Conservation (phyloP, 441 rosid species). For the Pelargonium fulgidum region DNA sequence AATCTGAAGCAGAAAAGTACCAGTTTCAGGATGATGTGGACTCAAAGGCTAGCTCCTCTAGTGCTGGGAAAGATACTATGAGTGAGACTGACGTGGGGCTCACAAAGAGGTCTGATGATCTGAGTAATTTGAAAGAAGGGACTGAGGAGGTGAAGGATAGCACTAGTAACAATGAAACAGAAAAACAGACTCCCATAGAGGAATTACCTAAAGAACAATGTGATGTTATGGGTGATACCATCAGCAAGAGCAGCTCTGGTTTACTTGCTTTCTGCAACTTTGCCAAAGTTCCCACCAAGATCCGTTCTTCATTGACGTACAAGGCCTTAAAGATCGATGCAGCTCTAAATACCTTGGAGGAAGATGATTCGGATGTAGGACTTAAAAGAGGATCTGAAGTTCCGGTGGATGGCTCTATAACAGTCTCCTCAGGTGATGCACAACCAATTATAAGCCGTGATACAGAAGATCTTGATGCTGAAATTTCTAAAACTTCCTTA, state of each 20-base stretch:
- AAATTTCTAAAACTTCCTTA: slow-evolving; percentile 27
- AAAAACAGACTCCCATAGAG: slow-evolving; percentile 36
- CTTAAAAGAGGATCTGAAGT: slow-evolving; percentile 28
- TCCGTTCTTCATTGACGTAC: slow-evolving; percentile 59
- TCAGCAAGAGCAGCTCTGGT: slow-evolving; percentile 41
- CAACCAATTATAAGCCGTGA: slow-evolving; percentile 29
- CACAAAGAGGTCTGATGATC: slow-evolving; percentile 38
- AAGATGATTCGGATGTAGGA: slow-evolving; percentile 33
- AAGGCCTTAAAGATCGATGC: slow-evolving; percentile 39
- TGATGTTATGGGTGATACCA: slow-evolving; percentile 31
- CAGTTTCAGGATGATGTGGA: slow-evolving; percentile 41
- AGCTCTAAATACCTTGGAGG: slow-evolving; percentile 36
- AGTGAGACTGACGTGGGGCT: slow-evolving; percentile 37
- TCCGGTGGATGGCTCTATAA: slow-evolving; percentile 29
- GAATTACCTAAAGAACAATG: slow-evolving; percentile 29
- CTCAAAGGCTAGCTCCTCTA: slow-evolving; percentile 47
- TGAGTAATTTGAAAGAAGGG: slow-evolving; percentile 24
- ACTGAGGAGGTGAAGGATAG: slow-evolving; percentile 42
- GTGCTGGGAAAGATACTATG: slow-evolving; percentile 34
- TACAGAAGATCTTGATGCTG: slow-evolving; percentile 29
- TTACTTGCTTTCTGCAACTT: slow-evolving; percentile 65
- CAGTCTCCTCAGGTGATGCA: slow-evolving; percentile 22
- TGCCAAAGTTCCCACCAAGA: slow-evolving; percentile 75
- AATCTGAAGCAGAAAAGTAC: slow-evolving; percentile 40
- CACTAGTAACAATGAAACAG: slow-evolving; percentile 27